A percentile compares a stretch with the other conserved stretches of the same genome.
These are phyloP conservation scores for Schizopora paradoxa DNA, from an alignment of 1,284 basidiomycete species.

Conservation along the genomic window DNA sequence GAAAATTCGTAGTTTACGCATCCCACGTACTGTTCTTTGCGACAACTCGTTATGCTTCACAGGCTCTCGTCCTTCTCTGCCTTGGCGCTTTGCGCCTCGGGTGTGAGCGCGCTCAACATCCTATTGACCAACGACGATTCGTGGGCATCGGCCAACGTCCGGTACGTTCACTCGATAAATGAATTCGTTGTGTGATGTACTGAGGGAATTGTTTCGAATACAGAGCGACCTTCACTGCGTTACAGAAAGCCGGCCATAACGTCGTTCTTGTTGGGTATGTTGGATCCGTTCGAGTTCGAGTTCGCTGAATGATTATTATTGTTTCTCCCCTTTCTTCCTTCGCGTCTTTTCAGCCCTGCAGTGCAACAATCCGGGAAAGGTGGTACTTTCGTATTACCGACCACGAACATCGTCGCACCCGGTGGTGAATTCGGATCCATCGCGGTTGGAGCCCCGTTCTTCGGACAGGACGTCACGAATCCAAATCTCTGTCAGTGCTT, in stretches of 20 bases:
- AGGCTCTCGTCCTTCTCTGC: neutral
- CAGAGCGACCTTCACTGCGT: slow-evolving; percentile 25
- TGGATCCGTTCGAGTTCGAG: neutral
- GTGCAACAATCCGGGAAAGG: slow-evolving; percentile 29
- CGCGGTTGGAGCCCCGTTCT: slow-evolving; percentile 26
- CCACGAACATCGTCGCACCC: slow-evolving; percentile 26
- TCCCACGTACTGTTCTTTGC: neutral
- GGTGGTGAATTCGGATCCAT: slow-evolving; percentile 27
- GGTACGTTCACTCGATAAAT: slow-evolving; percentile 18
- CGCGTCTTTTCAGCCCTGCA: slow-evolving; percentile 22
- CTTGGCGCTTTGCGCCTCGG: slow-evolving; percentile 17
- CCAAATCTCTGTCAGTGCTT: slow-evolving; percentile 25
- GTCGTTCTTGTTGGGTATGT: slow-evolving; percentile 27
- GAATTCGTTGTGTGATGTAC: neutral
- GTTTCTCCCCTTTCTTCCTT: neutral
- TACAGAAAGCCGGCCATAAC: slow-evolving; percentile 25
- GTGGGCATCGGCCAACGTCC: slow-evolving; percentile 30
- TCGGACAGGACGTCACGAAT: slow-evolving; percentile 24
- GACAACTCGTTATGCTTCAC: neutral
- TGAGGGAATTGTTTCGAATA: neutral
- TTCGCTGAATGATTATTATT: too few relatives aligned
- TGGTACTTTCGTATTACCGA: slow-evolving; percentile 27
- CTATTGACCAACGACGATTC: slow-evolving; percentile 29
- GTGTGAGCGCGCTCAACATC: slow-evolving; percentile 24
- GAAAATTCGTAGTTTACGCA: too few relatives aligned